These are phyloP conservation scores for Claviceps maximensis DNA, from an alignment of 2,329 filamentous ascomycete species.

Conservation along the genomic window DNA sequence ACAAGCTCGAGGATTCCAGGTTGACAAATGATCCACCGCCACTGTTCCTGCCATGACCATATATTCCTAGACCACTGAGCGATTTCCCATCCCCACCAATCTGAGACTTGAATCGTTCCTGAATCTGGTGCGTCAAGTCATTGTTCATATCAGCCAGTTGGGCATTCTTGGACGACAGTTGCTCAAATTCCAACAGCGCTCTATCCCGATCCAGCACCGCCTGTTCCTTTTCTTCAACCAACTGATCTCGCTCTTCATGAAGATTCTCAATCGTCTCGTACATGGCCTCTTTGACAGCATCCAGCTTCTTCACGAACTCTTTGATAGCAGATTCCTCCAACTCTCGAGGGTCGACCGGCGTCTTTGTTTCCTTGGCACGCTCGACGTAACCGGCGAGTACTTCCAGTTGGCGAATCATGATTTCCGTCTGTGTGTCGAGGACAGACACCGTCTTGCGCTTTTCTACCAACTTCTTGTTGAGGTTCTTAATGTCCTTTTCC, in stretches of 20 bases:
- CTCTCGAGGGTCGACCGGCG: constrained; percentile 65
- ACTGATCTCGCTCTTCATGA: constrained; percentile 60
- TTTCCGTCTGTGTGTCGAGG: constrained; percentile 85
- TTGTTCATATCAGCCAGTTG: constrained; percentile 94
- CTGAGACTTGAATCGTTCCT: constrained; percentile 80
- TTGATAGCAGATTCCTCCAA: constrained; percentile 86
- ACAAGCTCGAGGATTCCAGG: constrained; percentile 38
- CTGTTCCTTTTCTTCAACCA: constrained; percentile 74
- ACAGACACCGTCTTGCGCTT: constrained; percentile 94
- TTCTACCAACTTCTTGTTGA: constrained; percentile 79
- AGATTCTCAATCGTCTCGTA: constrained; percentile 44
- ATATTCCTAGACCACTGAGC: constrained; percentile 44
- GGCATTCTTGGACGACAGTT: constrained; percentile 84
- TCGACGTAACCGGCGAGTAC: constrained; percentile 81
- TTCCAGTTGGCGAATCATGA: constrained; percentile 85
- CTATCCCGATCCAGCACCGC: constrained; percentile 80
- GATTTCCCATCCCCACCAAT: constrained; percentile 38
- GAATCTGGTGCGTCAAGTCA: constrained; percentile 85
- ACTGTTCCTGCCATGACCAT: constrained; percentile 35
- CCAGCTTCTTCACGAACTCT: constrained; percentile 68
- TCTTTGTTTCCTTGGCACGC: constrained; percentile 68
- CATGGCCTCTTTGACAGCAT: constrained; percentile 47
- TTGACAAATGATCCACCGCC: constrained; percentile 36
- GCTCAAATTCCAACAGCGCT: constrained; percentile 89
- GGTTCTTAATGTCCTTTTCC: constrained; percentile 54